phyloP scores from a whole-genome alignment of 2,329 filamentous ascomycete species.

The Penicillium sp. region DNA sequence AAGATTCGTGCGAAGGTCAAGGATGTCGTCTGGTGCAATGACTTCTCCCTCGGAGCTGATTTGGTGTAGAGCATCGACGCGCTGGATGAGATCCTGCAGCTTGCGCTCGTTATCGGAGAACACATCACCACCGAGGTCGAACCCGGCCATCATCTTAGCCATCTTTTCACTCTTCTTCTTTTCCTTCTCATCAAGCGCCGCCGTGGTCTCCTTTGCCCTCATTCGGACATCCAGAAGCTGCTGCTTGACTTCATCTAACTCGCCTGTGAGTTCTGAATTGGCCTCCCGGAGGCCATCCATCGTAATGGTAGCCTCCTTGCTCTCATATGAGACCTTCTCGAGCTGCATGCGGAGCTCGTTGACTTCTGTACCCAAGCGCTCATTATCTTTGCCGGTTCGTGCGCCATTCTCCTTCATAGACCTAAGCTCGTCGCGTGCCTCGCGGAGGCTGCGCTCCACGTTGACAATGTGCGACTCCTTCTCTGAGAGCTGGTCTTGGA shows the following conservation, averaged over 20 bases:
- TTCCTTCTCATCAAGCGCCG: conserved; percentile 90
- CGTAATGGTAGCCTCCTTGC: conserved; percentile 91
- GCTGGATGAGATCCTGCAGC: conserved; percentile 73
- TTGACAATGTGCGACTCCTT: conserved; percentile 73
- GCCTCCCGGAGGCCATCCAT: conserved; percentile 97
- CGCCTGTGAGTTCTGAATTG: conserved; percentile 80
- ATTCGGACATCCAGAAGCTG: conserved; percentile 92
- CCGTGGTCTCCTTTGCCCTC: conserved; percentile 86
- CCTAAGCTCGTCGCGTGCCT: conserved; percentile 75
- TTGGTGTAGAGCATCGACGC: conserved; percentile 69
- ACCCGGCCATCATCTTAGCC: conserved; percentile 99
- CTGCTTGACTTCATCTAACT: conserved; percentile 92
- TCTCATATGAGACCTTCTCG: conserved; percentile 88
- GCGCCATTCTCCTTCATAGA: conserved; percentile 78
- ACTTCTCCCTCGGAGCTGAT: conserved; percentile 67
- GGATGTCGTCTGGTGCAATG: conserved; percentile 71
- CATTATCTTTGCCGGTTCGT: conserved; percentile 80
- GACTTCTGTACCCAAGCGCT: conserved; percentile 71
- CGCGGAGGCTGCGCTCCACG: conserved; percentile 69
- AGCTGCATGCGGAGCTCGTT: conserved; percentile 96
- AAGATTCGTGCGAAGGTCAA: conserved; percentile 66
- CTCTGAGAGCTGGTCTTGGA: conserved; percentile 92
- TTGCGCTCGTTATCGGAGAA: conserved; percentile 88
- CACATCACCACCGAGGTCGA: conserved; percentile 83
- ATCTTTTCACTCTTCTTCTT: conserved; percentile 98